A percentile compares a stretch with the other conserved stretches of the same genome.
phyloP scores from a whole-genome alignment of 2,329 filamentous ascomycete genomes.

The Hortaea werneckii region DNA sequence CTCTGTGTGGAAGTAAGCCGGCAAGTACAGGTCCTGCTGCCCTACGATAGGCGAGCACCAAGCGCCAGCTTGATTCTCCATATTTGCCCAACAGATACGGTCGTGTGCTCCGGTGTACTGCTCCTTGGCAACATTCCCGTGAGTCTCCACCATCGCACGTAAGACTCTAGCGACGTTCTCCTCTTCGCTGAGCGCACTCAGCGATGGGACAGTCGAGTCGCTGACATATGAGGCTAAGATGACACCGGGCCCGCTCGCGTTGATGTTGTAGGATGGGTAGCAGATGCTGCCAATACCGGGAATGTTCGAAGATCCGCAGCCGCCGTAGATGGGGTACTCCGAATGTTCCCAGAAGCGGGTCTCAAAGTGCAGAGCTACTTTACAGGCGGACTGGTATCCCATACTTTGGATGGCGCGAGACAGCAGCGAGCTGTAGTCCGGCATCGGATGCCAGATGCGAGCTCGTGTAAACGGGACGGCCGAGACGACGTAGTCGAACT shows the following conservation, averaged over 20 bases:
- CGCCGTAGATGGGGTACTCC: constrained; percentile 49
- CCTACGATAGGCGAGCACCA: constrained; percentile 51
- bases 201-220: constrained; percentile 35
- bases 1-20: constrained; percentile 63
- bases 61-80: constrained; percentile 50
- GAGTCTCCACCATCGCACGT: constrained; percentile 58
- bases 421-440: constrained; percentile 41
- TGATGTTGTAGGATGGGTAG: constrained; percentile 59
- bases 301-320: constrained; percentile 52
- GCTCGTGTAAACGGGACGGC: constrained; percentile 55
- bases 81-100: constrained; percentile 55
- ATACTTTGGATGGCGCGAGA: constrained; percentile 39
- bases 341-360: constrained; percentile 53
- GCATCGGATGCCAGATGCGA: constrained; percentile 48
- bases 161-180: constrained; percentile 55
- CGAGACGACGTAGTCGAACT: constrained; percentile 59
- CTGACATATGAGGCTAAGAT: constrained; percentile 51
- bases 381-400: constrained; percentile 43
- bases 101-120: constrained; percentile 57
- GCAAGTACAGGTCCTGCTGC: constrained; percentile 55
- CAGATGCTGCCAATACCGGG: constrained; percentile 52
- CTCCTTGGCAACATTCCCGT: constrained; percentile 48
- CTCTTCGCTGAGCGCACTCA: constrained; percentile 42
- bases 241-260: constrained; percentile 51
- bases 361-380: constrained; percentile 57